Conservation (phyloP, 768 basidiomycete genomes). For the Kwoniella botswanensis region DNA sequence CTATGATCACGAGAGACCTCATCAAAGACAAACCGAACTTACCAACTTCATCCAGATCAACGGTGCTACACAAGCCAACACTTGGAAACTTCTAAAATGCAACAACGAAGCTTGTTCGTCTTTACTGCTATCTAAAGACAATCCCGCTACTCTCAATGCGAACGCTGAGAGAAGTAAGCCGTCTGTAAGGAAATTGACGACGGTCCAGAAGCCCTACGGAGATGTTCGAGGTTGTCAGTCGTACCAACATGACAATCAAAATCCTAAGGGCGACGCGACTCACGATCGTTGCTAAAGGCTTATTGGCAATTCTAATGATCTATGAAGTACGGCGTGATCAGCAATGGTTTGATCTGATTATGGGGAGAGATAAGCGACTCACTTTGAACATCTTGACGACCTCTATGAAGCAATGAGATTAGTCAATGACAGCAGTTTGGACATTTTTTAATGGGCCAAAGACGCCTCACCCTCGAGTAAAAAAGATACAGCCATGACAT, state of each 20-base stretch:
- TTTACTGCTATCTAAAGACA: slow-evolving; percentile 50
- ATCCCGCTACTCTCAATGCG: slow-evolving; percentile 70
- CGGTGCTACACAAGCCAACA: slow-evolving; percentile 83
- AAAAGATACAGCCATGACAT: slow-evolving; percentile 77
- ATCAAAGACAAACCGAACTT: no score
- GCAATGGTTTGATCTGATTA: no score
- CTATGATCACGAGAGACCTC: no score
- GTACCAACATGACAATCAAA: no score
- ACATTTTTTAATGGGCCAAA: no score
- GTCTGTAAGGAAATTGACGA: slow-evolving; percentile 73
- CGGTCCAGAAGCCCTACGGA: slow-evolving; percentile 45
- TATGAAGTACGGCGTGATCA: no score
- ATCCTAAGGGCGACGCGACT: slow-evolving; percentile 9
- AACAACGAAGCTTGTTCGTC: slow-evolving; percentile 58
- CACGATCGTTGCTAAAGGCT: slow-evolving; percentile 64
- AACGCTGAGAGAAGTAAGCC: slow-evolving; percentile 75
- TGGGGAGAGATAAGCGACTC: no score
- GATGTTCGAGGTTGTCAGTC: no score
- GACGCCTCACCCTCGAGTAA: slow-evolving; percentile 71
- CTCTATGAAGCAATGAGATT: slow-evolving; percentile 29
- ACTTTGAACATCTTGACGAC: slow-evolving; percentile 65
- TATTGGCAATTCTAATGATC: slow-evolving; percentile 72
- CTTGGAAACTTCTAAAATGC: slow-evolving; percentile 76
- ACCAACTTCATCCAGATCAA: slow-evolving; percentile 71
- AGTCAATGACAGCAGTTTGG: not conserved